Base-by-base conservation (phyloP, 208 protist genomes). In the Trypanosoma caninum region DNA sequence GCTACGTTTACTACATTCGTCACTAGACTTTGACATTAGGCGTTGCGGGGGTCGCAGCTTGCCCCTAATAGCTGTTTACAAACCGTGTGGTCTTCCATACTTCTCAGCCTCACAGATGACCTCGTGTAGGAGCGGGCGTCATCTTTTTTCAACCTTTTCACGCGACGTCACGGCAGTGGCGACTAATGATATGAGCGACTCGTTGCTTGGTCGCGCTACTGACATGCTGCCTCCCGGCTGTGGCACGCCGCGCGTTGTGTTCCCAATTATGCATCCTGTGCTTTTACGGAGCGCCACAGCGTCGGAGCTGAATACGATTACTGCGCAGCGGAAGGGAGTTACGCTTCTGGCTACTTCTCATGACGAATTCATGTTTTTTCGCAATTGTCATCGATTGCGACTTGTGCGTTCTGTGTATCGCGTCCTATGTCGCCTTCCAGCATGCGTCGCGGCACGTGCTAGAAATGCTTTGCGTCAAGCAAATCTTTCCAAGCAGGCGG, bases 391-490 rank as follows among this genome's bases (percentile, higher is more conserved):
- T 25, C 80, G 76, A 44, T 57, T 89, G 28, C 77, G 74, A 11
- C 51, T 93, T 5, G 80, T 93, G 44, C 75, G 72, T 18, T 62
- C 47, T 37, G 71, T 72, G 3, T 89, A 83, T 46, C 80, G 80
- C 16, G 87, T 94, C 23, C 47, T 89, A 42, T 87, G 80, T 40
- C 74, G 69, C 7, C 63, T 94, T 14, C 87, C 87, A 23, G 11
- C 42, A 11, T 72, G 57, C n/a, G 76, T 84, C 10, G 70, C 76
- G 4, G 14, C 47, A 48, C 41, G 76, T 50, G 55, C 65, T 65
- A 20, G 53, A 46, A n/a, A 30, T 22, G 27, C 35, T 14, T 20
- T 45, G 14, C 27, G 5, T 41, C 41, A 33, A 58, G 38, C 27
- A 27, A 64, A 38, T 23, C n/a, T 27, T 7, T 14, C 27, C 2